These are phyloP conservation scores for Monosporascus sp. DNA, from an alignment of 2,329 filamentous ascomycete genomes.

Conservation along the genomic window DNA sequence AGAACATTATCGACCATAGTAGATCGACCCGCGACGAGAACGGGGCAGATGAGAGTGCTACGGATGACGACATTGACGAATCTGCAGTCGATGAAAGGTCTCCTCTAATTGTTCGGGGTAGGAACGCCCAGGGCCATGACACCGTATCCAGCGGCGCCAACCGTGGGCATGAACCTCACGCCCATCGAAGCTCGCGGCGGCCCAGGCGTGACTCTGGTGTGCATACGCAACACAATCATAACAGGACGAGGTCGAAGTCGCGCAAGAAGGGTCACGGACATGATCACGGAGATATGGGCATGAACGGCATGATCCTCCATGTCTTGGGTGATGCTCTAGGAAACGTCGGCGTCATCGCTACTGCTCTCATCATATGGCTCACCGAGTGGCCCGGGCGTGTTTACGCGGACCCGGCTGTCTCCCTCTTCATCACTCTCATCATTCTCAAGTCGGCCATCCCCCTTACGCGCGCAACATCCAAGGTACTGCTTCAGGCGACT, in stretches of 20 bases:
- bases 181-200: slow-evolving; percentile 20
- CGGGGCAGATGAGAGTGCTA: slow-evolving; percentile 47
- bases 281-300: slow-evolving; percentile 85
- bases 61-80: slow-evolving; percentile 39
- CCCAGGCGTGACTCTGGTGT: slow-evolving; percentile 45
- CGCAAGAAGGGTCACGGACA: slow-evolving; percentile 48
- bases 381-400: slow-evolving; percentile 74
- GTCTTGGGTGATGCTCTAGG: slow-evolving; percentile 79
- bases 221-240: slow-evolving; percentile 76
- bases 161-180: slow-evolving; percentile 21
- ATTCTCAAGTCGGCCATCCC: slow-evolving; percentile 71
- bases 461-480: slow-evolving; percentile 71
- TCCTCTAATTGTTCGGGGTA: slow-evolving; percentile 27
- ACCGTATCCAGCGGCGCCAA: slow-evolving; percentile 21
- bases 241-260: slow-evolving; percentile 54
- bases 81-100: slow-evolving; percentile 31
- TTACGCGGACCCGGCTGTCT: slow-evolving; percentile 89
- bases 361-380: slow-evolving; percentile 86
- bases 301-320: slow-evolving; percentile 77
- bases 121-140: slow-evolving; percentile 18
- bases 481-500: slow-evolving; percentile 90
- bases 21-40: slow-evolving; percentile 53
- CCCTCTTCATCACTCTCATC: slow-evolving; percentile 84
- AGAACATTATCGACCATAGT: slow-evolving; percentile 86
- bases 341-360: slow-evolving; percentile 79